Base-by-base conservation (phyloP, 768 basidiomycete genomes). In the Mycena rebaudengoi region DNA sequence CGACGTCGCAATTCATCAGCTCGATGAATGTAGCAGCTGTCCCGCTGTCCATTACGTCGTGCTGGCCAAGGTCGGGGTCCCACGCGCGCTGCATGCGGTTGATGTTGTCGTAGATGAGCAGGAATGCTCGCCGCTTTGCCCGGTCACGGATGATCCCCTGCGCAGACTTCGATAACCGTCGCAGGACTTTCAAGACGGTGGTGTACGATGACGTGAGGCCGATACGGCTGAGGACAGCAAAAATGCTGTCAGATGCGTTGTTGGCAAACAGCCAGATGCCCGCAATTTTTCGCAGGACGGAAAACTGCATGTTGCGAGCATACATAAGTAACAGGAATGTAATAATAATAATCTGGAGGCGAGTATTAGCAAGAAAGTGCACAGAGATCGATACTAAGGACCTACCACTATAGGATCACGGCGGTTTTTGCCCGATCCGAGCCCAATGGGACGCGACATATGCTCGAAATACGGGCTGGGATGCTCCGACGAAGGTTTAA, bases 71-170 rank as follows among this genome's bases (percentile, higher is more conserved):
- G 23, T 66, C 65, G 14, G 57, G 68, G 21, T 71, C 65, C 70
- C 68, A 72, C 6, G 55, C 62, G 4, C 70, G 70, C 5, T 52
- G 62, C 65, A 64, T 69, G 7, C 68, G 59, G 59, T 69, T 71
- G 60, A 72, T 64, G 33, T 72, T 72, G 54, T 72, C 70, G 30
- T 70, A 71, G 16, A 71, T 41, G 28, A 71, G 64, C 14, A 68
- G 26, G 48, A 69, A 73, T 4, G 49, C 40, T 1, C 52, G 46
- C 13, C n/a, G 13, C 25, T 29, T 21, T 25, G 50, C 71, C 7
- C 48, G 37, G 8, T 35, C 20, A 5, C 55, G 65, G 35, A 72
- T 20, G 11, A 43, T 33, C 14, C 16, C 7, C n/a, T 61, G 39
- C n/a, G 68, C 53, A 26, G 65, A 60, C 16, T 20, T 26, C 5